A percentile compares a stretch with the other conserved stretches of the same genome.
phyloP scores from a whole-genome alignment of 768 basidiomycete genomes.

The Phylloporus sp. region DNA sequence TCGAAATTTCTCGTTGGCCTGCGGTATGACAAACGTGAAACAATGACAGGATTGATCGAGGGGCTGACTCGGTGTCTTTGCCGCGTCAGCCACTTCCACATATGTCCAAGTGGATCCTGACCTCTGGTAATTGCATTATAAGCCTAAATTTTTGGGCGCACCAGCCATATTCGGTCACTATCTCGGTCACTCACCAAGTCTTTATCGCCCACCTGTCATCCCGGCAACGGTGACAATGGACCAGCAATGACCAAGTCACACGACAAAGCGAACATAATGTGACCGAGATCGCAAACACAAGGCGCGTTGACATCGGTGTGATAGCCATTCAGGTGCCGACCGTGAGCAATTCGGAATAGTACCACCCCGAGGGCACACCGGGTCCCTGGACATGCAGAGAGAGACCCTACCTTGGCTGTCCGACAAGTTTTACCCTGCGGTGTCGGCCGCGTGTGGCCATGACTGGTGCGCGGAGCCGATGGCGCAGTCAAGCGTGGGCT shows the following conservation, averaged over 20 bases:
- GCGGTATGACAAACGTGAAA: constrained; percentile 39
- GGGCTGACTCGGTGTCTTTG: constrained; percentile 26
- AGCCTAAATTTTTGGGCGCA: constrained; percentile 23
- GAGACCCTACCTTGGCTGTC: too few relatives aligned
- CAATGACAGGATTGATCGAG: constrained; percentile 42
- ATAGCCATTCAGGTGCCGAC: not conserved
- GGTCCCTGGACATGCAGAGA: too few relatives aligned
- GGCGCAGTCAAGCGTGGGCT: too few relatives aligned
- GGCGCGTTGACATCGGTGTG: not conserved
- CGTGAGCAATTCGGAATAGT: not conserved
- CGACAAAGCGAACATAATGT: not conserved
- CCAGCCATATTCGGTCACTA: constrained; percentile 5
- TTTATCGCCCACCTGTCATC: not conserved
- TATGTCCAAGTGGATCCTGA: constrained; percentile 38
- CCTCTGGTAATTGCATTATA: constrained; percentile 34
- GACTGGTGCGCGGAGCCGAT: too few relatives aligned
- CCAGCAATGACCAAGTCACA: not conserved
- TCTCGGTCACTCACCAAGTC: constrained; percentile 5
- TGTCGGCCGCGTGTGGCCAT: too few relatives aligned
- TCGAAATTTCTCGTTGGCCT: constrained; percentile 10
- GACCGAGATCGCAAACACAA: not conserved
- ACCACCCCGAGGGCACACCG: not conserved
- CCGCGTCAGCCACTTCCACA: constrained; percentile 24
- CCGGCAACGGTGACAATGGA: not conserved
- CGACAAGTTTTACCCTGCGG: too few relatives aligned